A percentile compares a stretch with the other conserved stretches of the same genome.
phyloP scores from a whole-genome alignment of 176 grass and related monocot genomes.

The Triticum timopheevii region DNA sequence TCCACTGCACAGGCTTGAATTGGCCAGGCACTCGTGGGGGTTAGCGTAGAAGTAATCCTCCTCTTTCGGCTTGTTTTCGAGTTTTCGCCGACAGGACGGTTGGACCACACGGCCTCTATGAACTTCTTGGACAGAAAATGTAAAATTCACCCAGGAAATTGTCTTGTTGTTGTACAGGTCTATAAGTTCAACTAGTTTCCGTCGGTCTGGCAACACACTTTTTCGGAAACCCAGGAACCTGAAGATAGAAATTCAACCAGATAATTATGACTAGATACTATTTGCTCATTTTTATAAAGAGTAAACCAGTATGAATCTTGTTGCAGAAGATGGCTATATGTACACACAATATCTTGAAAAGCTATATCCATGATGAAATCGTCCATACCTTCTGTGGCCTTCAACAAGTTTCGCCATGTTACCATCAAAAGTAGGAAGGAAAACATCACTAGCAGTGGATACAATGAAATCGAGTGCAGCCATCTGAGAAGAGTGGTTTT shows the following conservation, averaged over 20 bases:
- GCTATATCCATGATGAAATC: slow-evolving; percentile 14
- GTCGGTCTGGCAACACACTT: slow-evolving; percentile 70
- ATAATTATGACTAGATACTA: not conserved
- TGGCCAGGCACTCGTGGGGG: slow-evolving; percentile 76
- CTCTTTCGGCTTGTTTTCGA: slow-evolving; percentile 78
- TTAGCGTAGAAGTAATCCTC: slow-evolving; percentile 98
- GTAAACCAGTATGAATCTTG: not conserved
- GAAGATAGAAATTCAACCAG: slow-evolving; percentile 4
- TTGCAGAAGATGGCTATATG: not conserved
- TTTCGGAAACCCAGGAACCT: slow-evolving; percentile 75
- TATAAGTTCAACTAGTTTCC: slow-evolving; percentile 65
- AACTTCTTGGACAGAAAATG: slow-evolving; percentile 49
- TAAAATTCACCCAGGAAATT: slow-evolving; percentile 73
- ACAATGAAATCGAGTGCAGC: slow-evolving; percentile 96
- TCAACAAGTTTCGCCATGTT: slow-evolving; percentile 95
- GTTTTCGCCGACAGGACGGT: slow-evolving; percentile 64
- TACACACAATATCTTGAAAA: not conserved
- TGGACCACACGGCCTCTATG: slow-evolving; percentile 48
- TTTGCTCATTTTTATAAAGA: not conserved
- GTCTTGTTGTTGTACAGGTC: slow-evolving; percentile 68
- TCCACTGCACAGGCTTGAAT: slow-evolving; percentile 52
- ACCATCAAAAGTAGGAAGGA: slow-evolving; percentile 87
- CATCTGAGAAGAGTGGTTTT: slow-evolving; percentile 98
- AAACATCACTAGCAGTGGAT: slow-evolving; percentile 83
- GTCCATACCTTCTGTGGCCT: slow-evolving; percentile 90